Conservation (phyloP, 768 basidiomycete species). For the Strobilomyces confusus region DNA sequence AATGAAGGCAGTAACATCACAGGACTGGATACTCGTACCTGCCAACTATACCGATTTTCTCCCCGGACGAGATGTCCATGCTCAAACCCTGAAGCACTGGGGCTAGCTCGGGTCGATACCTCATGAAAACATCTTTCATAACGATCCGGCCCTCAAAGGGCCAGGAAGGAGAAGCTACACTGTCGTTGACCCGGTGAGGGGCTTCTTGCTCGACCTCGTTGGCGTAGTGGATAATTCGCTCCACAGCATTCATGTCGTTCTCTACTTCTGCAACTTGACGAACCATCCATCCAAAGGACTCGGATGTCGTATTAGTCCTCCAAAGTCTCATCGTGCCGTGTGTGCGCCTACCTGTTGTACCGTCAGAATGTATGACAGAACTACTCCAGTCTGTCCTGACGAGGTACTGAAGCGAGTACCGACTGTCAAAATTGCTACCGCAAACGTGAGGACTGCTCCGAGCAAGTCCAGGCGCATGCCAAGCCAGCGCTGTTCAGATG, state of each 20-base stretch:
- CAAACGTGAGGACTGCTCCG: constrained; percentile 65
- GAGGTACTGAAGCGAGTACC: constrained; percentile 70
- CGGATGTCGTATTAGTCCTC: not conserved
- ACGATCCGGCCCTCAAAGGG: constrained; percentile 70
- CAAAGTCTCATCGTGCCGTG: not conserved
- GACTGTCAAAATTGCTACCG: constrained; percentile 77
- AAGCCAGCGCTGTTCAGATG: constrained; percentile 63
- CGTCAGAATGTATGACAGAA: constrained; percentile 74
- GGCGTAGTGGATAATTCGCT: constrained; percentile 81
- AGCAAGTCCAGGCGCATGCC: constrained; percentile 87
- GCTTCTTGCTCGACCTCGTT: constrained; percentile 80
- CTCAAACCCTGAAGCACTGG: constrained; percentile 79
- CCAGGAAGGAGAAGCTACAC: constrained; percentile 63
- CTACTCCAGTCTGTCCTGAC: constrained; percentile 72
- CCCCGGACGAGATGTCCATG: constrained; percentile 66
- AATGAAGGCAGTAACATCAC: constrained; percentile 7
- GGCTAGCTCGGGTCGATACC: constrained; percentile 86
- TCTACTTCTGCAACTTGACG: constrained; percentile 82
- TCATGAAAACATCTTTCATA: constrained; percentile 72
- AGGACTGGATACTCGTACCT: constrained; percentile 31
- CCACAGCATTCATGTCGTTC: constrained; percentile 92
- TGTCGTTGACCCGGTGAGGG: constrained; percentile 59
- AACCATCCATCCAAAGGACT: constrained; percentile 72
- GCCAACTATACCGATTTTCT: constrained; percentile 92
- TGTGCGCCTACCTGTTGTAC: constrained; percentile 60